Conservation (phyloP, 2,329 filamentous ascomycete species). For the Neofusicoccum sp. region DNA sequence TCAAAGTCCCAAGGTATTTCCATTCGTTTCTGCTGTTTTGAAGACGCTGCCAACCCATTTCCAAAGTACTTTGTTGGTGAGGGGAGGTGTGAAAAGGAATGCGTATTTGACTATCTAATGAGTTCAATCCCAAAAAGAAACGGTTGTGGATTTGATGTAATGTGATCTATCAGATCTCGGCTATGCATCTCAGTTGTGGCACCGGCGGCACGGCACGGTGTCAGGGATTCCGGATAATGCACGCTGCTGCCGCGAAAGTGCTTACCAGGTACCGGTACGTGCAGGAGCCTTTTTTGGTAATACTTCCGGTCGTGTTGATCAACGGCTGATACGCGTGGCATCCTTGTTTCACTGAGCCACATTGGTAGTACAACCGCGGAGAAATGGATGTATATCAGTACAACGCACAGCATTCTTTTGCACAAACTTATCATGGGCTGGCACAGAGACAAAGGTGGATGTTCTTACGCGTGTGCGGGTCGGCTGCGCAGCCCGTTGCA, state of each 20-base stretch:
- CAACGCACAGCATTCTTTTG: background rate
- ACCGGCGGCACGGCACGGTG: background rate
- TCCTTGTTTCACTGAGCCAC: background rate
- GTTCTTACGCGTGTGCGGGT: no score
- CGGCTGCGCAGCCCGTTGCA: no score
- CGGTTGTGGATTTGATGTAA: background rate
- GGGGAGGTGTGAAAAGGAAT: no score
- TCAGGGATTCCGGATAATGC: background rate
- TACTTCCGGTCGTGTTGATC: background rate
- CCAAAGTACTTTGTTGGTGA: no score
- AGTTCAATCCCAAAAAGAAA: no score
- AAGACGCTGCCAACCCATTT: no score
- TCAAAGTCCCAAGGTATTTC: no score
- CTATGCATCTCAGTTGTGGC: background rate
- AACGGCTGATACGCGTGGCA: background rate
- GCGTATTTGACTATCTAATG: no score
- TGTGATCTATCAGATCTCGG: conserved; percentile 12
- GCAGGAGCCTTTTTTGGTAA: background rate
- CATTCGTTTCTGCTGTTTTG: no score
- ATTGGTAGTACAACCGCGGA: no score
- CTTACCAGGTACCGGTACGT: background rate
- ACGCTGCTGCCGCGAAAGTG: background rate
- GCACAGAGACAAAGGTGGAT: no score
- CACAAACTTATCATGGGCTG: no score
- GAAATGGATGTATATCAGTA: background rate